Percentiles rank a stretch among this genome's conserved stretches.
Evolutionary conservation across 106 monocot species (phyloP).

Genomic region (Allium fistulosum): DNA sequence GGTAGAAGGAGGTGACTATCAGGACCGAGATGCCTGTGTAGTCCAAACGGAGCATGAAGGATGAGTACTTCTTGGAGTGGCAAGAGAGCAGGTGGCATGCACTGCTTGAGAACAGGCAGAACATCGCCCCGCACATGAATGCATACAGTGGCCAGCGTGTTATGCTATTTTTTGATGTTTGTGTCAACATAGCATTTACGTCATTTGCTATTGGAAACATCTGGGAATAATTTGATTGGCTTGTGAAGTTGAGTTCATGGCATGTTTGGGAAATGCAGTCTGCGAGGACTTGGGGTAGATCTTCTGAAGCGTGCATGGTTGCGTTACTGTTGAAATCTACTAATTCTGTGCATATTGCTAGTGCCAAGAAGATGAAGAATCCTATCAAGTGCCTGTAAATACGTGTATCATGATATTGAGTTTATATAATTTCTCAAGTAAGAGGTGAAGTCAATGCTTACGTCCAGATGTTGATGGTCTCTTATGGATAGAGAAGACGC

Average conservation of each 20-base stretch:
- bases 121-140: slow-evolving; percentile 68
- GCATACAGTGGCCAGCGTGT: slow-evolving; percentile 67
- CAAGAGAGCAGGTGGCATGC: slow-evolving; percentile 73
- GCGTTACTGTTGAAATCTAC: not conserved
- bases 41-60: slow-evolving; percentile 74
- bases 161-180: not conserved
- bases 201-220: not conserved
- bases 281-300: not conserved
- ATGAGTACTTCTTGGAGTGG: slow-evolving; percentile 54
- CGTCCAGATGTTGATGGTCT: slow-evolving; percentile 53
- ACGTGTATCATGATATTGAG: no score
- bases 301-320: not conserved
- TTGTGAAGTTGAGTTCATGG: not conserved
- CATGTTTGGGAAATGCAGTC: not conserved
- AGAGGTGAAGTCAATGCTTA: slow-evolving; percentile 5
- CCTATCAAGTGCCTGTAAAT: not conserved
- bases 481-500: slow-evolving; percentile 52
- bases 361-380: slow-evolving; percentile 3
- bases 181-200: not conserved
- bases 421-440: no score
- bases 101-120: slow-evolving; percentile 77
- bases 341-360: not conserved
- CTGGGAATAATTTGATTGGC: not conserved
- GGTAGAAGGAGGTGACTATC: slow-evolving; percentile 85
- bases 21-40: slow-evolving; percentile 65